Base-by-base conservation (phyloP, 1,284 basidiomycete genomes). In the Fomitopsis betulina region DNA sequence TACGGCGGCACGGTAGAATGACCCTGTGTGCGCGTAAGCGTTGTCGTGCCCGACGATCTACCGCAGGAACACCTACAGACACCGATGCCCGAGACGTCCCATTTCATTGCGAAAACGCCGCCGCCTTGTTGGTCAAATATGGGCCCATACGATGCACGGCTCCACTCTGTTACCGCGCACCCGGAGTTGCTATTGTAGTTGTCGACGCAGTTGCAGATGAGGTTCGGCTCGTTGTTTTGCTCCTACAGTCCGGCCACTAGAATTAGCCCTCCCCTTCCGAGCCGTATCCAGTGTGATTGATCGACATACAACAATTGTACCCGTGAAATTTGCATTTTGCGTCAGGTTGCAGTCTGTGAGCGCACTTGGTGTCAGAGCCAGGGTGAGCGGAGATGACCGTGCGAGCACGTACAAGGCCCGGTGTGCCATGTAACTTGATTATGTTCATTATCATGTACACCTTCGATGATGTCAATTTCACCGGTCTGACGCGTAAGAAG, bases 391-490 rank as follows among this genome's bases (percentile, higher is more conserved):
- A 32, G 35, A 47, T 19, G 27, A 40, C 33, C 23, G 32, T 54
- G n/a, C 10, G 45, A 47, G 21, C 27, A 63, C 71, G 17, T 67
- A 82, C 84, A 80, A 58, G 79, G 73, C 33, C 70, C 76, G 9
- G 86, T 88, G 70, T 91, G 88, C 80, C 86, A 89, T 45, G 89
- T 84, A 45, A 89, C 81, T 70, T 91, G 88, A 65, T 92, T 91
- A 64, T 88, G 85, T 65, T 84, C 75, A 65, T 88, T 88, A 61
- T 87, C 84, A 65, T 91, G 86, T 5, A 91, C 87, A 8, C 88
- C 86, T 73, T 92, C 89, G 21, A 92, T 79, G 55, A 93, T 87
- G 71, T 93, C 91, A 39, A 93, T 89, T 73, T 93, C 90, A 6
- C 90, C 90, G 6, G 76, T 74, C 85, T 88, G 61, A 19, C 38